These are phyloP conservation scores for Aspergillus indologenus DNA, from an alignment of 495 filamentous ascomycete genomes.

Conservation along the genomic window DNA sequence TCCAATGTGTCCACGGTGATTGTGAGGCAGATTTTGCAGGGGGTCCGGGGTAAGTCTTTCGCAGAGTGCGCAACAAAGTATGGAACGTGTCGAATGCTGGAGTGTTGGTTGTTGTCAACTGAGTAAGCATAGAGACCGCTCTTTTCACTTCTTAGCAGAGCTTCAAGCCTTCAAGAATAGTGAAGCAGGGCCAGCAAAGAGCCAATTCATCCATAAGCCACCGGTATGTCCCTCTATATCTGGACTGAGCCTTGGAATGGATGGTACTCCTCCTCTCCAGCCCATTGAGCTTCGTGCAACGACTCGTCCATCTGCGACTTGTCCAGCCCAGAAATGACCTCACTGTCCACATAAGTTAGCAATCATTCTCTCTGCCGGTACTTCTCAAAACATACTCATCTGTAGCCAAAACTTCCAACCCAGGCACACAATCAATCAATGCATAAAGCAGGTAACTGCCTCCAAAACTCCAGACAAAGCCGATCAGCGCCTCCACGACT, in stretches of 20 bases:
- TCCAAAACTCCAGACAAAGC: slow-evolving; percentile 38
- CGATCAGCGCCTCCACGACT: slow-evolving; percentile 41
- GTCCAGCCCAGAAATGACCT: slow-evolving; percentile 45
- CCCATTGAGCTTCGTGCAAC: slow-evolving; percentile 37
- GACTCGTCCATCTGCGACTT: slow-evolving; percentile 48
- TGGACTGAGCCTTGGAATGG: slow-evolving; percentile 29
- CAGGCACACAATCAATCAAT: slow-evolving; percentile 32
- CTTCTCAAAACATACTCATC: slow-evolving; percentile 25
- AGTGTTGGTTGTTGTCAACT: too few species aligned
- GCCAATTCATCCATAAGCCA: too few species aligned
- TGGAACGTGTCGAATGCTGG: too few species aligned
- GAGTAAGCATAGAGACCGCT: too few species aligned
- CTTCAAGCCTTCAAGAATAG: too few species aligned
- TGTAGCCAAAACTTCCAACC: slow-evolving; percentile 30
- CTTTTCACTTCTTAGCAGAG: too few species aligned
- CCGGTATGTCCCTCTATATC: slow-evolving; percentile 10
- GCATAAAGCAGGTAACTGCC: slow-evolving; percentile 30
- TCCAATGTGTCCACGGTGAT: too few species aligned
- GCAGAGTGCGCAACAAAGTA: too few species aligned
- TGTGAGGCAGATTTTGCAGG: too few species aligned
- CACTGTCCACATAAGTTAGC: slow-evolving; percentile 23
- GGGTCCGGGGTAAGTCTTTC: too few species aligned
- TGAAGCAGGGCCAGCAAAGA: too few species aligned
- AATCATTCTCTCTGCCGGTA: background rate
- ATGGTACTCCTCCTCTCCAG: slow-evolving; percentile 43